A percentile compares a stretch with the other conserved stretches of the same genome.
Conservation (phyloP, 2,329 filamentous ascomycete genomes). For the Trichophyton benhamiae region DNA sequence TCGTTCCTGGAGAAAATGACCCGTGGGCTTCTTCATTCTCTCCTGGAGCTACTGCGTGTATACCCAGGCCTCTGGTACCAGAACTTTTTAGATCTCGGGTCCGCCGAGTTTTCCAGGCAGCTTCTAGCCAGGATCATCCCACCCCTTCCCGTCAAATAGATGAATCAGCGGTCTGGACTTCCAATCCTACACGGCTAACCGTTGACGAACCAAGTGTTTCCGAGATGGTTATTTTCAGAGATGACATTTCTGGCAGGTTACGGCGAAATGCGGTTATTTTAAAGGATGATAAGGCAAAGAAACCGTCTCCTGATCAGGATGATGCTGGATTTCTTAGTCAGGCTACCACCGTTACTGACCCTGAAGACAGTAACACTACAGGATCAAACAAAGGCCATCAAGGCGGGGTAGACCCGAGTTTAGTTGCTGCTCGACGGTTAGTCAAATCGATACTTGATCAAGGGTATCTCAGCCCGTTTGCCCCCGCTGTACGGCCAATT, state of each 20-base stretch:
- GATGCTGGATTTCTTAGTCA: neutral
- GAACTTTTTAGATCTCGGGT: conserved; percentile 84
- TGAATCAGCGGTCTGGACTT: conserved; percentile 67
- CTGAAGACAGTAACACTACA: neutral
- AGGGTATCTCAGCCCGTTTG: conserved; percentile 77
- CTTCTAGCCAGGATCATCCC: conserved; percentile 42
- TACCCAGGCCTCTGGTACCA: conserved; percentile 49
- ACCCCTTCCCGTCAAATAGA: neutral
- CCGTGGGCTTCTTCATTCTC: conserved; percentile 84
- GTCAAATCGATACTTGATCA: conserved; percentile 90
- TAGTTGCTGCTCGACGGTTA: conserved; percentile 53
- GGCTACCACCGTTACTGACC: neutral
- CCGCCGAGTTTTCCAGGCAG: conserved; percentile 63
- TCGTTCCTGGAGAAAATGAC: conserved; percentile 93
- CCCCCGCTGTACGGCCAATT: conserved; percentile 63
- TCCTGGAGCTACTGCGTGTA: conserved; percentile 35
- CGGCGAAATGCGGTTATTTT: conserved; percentile 65
- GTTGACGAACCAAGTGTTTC: conserved; percentile 62
- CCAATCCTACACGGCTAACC: conserved; percentile 68
- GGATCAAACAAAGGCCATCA: conserved; percentile 5
- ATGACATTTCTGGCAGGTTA: conserved; percentile 71
- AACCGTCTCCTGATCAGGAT: conserved; percentile 5
- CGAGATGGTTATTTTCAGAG: conserved; percentile 73
- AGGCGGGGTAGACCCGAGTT: neutral
- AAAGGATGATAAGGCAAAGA: neutral